phyloP scores from a whole-genome alignment of 1,284 basidiomycete genomes.

The Volvariella volvacea region DNA sequence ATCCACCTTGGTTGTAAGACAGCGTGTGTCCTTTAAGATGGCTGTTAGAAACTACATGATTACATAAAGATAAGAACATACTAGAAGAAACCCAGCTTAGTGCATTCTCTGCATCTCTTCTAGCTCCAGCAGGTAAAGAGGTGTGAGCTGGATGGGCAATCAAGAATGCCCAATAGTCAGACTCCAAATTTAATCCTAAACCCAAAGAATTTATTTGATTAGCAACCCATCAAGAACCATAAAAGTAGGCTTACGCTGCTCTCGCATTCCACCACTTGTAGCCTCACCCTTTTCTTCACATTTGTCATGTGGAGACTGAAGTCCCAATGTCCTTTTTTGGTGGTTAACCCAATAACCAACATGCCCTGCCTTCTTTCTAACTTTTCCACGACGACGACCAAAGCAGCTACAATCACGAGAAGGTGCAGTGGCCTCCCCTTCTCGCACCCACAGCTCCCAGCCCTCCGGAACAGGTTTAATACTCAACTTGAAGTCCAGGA shows the following conservation, averaged over 20 bases:
- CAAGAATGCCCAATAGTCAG: conserved; percentile 70
- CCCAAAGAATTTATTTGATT: conserved; percentile 6
- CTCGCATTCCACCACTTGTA: conserved; percentile 18
- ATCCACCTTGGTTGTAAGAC: conserved; percentile 43
- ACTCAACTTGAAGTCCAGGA: conserved; percentile 19
- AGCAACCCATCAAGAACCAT: neutral
- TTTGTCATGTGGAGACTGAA: conserved; percentile 32
- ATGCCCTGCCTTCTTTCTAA: conserved; percentile 19
- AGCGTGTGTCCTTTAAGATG: conserved; percentile 55
- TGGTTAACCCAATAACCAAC: conserved; percentile 62
- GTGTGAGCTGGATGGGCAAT: conserved; percentile 68
- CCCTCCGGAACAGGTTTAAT: conserved; percentile 17
- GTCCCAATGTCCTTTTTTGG: conserved; percentile 41
- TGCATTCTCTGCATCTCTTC: conserved; percentile 60
- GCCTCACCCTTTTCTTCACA: conserved; percentile 20
- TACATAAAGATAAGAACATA: conserved; percentile 17
- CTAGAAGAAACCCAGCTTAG: conserved; percentile 73
- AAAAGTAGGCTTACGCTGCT: conserved; percentile 46
- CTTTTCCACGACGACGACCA: neutral
- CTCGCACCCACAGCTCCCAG: conserved; percentile 48
- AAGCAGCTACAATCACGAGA: conserved; percentile 41
- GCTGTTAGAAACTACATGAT: neutral
- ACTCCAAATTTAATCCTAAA: conserved; percentile 59
- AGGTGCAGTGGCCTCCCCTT: conserved; percentile 12
- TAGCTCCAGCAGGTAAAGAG: conserved; percentile 41